Evolutionary conservation across 2,329 filamentous ascomycete genomes (phyloP).

Genomic region (Exophiala mesophila): DNA sequence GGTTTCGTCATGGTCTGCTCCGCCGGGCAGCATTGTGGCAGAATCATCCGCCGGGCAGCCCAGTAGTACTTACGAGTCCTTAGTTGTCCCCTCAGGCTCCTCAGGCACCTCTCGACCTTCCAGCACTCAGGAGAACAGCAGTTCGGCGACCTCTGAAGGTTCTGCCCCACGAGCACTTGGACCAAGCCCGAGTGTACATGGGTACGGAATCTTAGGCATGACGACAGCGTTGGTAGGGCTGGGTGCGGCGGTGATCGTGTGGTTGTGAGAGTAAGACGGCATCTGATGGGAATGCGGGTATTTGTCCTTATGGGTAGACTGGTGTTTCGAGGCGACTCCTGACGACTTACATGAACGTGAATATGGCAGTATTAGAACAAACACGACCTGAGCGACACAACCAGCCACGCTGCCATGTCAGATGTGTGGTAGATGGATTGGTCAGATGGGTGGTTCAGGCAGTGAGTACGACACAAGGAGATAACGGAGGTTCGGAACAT

Average conservation of each 20-base stretch:
- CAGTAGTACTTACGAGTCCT: constrained; percentile 24
- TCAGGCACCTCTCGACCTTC: neutral
- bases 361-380: no score
- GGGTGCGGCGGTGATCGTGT: constrained; percentile 20
- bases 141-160: constrained; percentile 17
- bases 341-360: no score
- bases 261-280: constrained; percentile 13
- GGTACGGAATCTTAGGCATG: constrained; percentile 12
- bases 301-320: no score
- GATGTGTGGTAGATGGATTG: no score
- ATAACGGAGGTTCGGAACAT: no score
- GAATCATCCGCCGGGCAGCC: constrained; percentile 14
- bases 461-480: no score
- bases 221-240: constrained; percentile 17
- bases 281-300: no score
- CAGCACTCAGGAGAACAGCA: constrained; percentile 11
- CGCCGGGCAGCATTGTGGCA: constrained; percentile 23
- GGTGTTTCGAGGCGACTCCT: no score
- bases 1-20: constrained; percentile 13
- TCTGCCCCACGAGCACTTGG: constrained; percentile 18
- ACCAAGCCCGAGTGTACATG: constrained; percentile 8
- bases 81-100: constrained; percentile 13
- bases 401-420: no score
- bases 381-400: no score
- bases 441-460: no score